Base-by-base conservation (phyloP, 2,329 filamentous ascomycete genomes). In the Ascosphaera pollenicola region DNA sequence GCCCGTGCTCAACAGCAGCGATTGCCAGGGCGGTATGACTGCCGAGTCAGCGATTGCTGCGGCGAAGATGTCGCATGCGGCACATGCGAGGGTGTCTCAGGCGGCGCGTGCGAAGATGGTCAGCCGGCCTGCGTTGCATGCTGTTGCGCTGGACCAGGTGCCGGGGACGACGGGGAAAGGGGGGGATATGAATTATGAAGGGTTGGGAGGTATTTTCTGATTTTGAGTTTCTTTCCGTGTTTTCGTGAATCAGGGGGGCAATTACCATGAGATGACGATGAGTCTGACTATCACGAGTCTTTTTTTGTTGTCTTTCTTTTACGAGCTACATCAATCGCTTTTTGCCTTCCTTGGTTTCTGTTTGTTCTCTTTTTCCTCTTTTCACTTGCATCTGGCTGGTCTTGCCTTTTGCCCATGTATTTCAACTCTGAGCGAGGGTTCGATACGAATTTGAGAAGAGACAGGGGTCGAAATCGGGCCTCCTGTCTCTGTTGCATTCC, bases 81-180 rank as follows among this genome's bases (percentile, higher is more conserved):
- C 32, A 35, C 32, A 35, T 18, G 5, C 32, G 13, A 15, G 32
- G n/a, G n/a, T 13, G 32, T 15, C n/a, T 5, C 32, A 35, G n/a
- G n/a, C 32, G 32, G 5, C 4, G 21, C 10, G 5, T 2, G 79
- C 72, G 13, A 61, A 61, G 36, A 69, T 62, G 52, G 64, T 62
- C 3, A 64, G 63, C 37, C 81, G 79, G 51, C 89, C 89, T 13
- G 85, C 89, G 2, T 60, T 95, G 44, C 89, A 95, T 55, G 76
- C 82, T 3, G 87, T 81, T 17, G 82, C 85, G 2, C 59, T 95
- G 35, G 81, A 93, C 54, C 71, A 70, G 10, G 70, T 85, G 18
- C 55, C 55, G 15, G 58, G 55, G 4, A 61, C 32, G n/a, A 35
- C 5, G 17, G 17, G 32, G 5, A 35, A 18, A 13, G n/a, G 17